Evolutionary conservation across 177 flowering plant genomes (phyloP), one percentile per base, ranked within the genome.

Genomic region (Tripterygium wilfordii): DNA sequence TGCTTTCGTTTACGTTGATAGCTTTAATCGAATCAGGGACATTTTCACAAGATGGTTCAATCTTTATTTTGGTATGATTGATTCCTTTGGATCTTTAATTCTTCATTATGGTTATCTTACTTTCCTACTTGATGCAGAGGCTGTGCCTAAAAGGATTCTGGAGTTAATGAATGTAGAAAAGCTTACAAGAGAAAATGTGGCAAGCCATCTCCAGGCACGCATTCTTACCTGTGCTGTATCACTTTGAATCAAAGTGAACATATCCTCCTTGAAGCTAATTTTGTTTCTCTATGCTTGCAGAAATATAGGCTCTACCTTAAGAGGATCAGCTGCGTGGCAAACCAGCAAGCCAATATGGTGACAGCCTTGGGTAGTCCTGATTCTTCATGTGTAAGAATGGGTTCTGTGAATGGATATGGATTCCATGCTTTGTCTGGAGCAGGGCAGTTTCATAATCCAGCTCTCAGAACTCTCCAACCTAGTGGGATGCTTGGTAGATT

Each of bases 241-340:
- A 22, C 13, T 49, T 15, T 17, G 4, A 14, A 26, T 2, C 14
- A 10, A 8, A 28, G 8, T 16, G n/a, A n/a, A 13, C 2, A 24
- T 23, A 22, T 2, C 15, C n/a, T 29, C 32, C 16, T 30, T 3
- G 32, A 14, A 33, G 39, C 45, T 46, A 41, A 36, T 7, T 7
- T 4, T 22, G 26, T 1, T 37, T 7, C 42, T 8, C 10, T 39
- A 5, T 52, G 35, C 8, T 25, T 72, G 42, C 70, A 72, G 77
- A 72, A 72, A 45, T 72, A 58, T 16, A 43, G 73, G 63, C 70
- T 72, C 52, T 68, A 57, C 48, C 63, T 72, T 1, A 68, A 57
- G 50, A 61, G 65, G 45, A 58, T 62, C 16, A 72, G 61, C 60
- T 45, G 45, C 42, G 64, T 44, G 41, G 55, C 57, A 30, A 65